Conservation (phyloP, 2,329 filamentous ascomycete species). For the Diaporthe citriasiana region DNA sequence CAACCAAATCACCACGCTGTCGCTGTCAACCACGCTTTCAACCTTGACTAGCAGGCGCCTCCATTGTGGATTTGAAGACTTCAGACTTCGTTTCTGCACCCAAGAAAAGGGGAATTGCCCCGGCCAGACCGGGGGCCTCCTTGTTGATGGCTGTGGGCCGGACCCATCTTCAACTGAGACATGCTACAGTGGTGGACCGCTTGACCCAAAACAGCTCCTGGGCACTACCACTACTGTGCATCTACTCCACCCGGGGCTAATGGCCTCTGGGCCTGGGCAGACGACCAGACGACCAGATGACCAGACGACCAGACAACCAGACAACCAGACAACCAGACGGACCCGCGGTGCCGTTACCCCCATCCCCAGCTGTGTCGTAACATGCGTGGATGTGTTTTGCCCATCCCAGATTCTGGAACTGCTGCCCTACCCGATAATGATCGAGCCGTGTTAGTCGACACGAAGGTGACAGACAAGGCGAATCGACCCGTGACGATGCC, state of each 20-base stretch:
- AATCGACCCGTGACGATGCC: not conserved
- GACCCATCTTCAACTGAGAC: slow-evolving; percentile 26
- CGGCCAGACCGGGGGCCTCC: slow-evolving; percentile 24
- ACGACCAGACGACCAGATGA: not conserved
- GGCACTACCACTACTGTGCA: slow-evolving; percentile 4
- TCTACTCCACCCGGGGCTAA: slow-evolving; percentile 16
- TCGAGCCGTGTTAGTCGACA: slow-evolving; percentile 1
- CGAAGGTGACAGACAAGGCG: not conserved
- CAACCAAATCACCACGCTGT: not conserved
- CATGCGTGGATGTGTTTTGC: slow-evolving; percentile 6
- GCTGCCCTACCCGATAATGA: slow-evolving; percentile 17
- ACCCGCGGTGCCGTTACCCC: not conserved
- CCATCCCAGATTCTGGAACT: not conserved
- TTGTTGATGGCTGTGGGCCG: slow-evolving; percentile 25
- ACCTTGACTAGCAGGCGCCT: slow-evolving; percentile 29
- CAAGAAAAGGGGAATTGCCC: slow-evolving; percentile 28
- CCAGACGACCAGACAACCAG: not conserved
- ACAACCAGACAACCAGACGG: not conserved
- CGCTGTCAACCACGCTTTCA: slow-evolving; percentile 6
- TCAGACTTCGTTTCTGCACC: slow-evolving; percentile 21
- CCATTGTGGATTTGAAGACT: slow-evolving; percentile 19
- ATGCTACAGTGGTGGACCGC: slow-evolving; percentile 29
- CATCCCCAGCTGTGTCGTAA: not conserved
- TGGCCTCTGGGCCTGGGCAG: slow-evolving; percentile 15
- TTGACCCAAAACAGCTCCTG: slow-evolving; percentile 30